These are phyloP conservation scores for Dictyostelium capitatum DNA, from an alignment of 78 protist species.

Conservation along the genomic window DNA sequence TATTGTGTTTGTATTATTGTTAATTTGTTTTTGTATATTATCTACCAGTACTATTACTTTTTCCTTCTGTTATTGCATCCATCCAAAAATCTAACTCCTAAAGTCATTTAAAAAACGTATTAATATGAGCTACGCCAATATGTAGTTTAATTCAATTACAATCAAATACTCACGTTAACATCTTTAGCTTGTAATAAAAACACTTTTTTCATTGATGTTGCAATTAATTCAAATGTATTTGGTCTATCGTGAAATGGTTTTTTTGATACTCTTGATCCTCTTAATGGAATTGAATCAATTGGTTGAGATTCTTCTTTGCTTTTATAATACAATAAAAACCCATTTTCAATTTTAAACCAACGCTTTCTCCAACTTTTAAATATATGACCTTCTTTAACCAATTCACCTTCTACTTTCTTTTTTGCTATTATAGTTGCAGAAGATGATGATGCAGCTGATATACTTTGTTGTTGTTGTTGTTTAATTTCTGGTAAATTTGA, in stretches of 20 bases:
- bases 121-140: not conserved
- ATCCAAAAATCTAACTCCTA: slow-evolving; percentile 67
- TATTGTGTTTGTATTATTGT: not conserved
- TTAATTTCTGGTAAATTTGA: not conserved
- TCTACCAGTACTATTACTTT: not conserved
- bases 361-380: slow-evolving; percentile 49
- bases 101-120: no score
- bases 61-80: slow-evolving; percentile 20
- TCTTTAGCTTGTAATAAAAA: slow-evolving; percentile 57
- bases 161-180: slow-evolving; percentile 20
- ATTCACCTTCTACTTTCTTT: slow-evolving; percentile 48
- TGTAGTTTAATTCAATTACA: no score
- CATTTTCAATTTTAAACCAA: slow-evolving; percentile 67
- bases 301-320: slow-evolving; percentile 52
- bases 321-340: slow-evolving; percentile 45
- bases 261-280: slow-evolving; percentile 69
- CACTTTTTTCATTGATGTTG: slow-evolving; percentile 50
- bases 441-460: not conserved
- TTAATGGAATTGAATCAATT: slow-evolving; percentile 55
- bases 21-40: not conserved
- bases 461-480: not conserved
- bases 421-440: slow-evolving; percentile 4
- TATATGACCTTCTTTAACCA: slow-evolving; percentile 58
- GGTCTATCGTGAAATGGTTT: slow-evolving; percentile 67
- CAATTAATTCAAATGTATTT: slow-evolving; percentile 63